Evolutionary conservation across 495 filamentous ascomycete species (phyloP), one percentile per base, ranked within the genome.

Genomic region (Trypethelium eluteriae): DNA sequence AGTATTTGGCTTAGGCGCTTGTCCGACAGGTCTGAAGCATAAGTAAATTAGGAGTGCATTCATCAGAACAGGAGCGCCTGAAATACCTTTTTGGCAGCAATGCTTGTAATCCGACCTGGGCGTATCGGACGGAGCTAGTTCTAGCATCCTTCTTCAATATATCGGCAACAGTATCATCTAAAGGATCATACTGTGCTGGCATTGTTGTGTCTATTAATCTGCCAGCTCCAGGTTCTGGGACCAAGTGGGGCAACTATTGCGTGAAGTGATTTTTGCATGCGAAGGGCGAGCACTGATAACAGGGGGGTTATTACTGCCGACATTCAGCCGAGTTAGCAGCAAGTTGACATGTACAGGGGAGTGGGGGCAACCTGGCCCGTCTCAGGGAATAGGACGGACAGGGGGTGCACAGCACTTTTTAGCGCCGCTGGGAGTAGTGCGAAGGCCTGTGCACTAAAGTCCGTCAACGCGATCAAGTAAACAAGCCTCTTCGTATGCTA

Each of bases 1-100:
- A 0, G 89, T 96, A 71, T 98, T 98, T 14, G 93, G 91, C 71
- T 92, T 96, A 2, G 91, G 91, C 63, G 91, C 90, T 71, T 84
- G 84, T 36, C 81, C 75, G 32, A 86, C 76, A 46, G 81, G 76
- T 66, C 84, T 86, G 67, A 63, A 41, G 41, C 32, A 39, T 46
- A 69, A 35, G 32, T 53, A 64, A 39, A 68, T 65, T 64, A 64
- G 46, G 6, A 53, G n/a, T 3, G 3, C 32, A 39, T 10, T n/a
- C 2, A 38, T 63, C 35, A 62, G 25, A 25, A 38, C 64, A 63
- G 11, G 38, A 9, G 14, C 14, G 70, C 47, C 38, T 34, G 39
- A 62, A 74, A 66, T 79, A 93, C 91, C 87, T 88, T 69, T 81
- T 82, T n/a, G 84, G 82, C 39, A 85, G 78, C 68, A 88, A 88